These are phyloP conservation scores for Hymenoscyphus fraxineus DNA, from an alignment of 2,329 filamentous ascomycete genomes.

Conservation along the genomic window DNA sequence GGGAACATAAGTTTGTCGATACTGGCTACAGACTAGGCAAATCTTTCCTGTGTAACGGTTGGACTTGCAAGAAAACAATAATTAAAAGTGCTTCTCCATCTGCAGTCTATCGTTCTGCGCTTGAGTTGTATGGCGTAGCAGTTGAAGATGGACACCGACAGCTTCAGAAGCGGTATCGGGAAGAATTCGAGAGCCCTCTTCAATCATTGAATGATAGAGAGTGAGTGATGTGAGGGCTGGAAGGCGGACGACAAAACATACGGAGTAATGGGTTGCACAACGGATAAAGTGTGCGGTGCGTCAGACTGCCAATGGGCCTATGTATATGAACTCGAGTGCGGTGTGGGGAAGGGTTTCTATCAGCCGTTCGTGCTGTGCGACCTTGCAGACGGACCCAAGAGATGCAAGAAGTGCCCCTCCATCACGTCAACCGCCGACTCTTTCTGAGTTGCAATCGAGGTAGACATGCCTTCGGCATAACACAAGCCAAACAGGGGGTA, in stretches of 20 bases:
- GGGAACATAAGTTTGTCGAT: not conserved
- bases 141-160: not conserved
- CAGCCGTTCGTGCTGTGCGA: conserved; percentile 16
- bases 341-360: conserved; percentile 24
- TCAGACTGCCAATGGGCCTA: conserved; percentile 20
- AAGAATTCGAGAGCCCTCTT: conserved; percentile 40
- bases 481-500: conserved; percentile 13
- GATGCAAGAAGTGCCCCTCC: conserved; percentile 30
- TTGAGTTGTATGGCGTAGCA: not conserved
- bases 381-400: conserved; percentile 23
- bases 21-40: not conserved
- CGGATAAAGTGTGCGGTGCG: conserved; percentile 25
- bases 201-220: conserved; percentile 31
- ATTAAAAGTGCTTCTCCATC: conserved; percentile 14
- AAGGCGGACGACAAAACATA: conserved; percentile 18
- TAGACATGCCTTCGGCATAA: conserved; percentile 13
- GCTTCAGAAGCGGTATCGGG: conserved; percentile 18
- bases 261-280: conserved; percentile 17
- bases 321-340: conserved; percentile 17
- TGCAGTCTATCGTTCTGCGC: conserved; percentile 1
- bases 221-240: conserved; percentile 22
- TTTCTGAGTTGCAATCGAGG: conserved; percentile 28
- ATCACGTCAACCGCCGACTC: conserved; percentile 33
- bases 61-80: not conserved
- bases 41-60: conserved; percentile 2